Evolutionary conservation across 1,284 basidiomycete genomes (phyloP).

Genomic region (Apiotrichum akiyoshidainum): DNA sequence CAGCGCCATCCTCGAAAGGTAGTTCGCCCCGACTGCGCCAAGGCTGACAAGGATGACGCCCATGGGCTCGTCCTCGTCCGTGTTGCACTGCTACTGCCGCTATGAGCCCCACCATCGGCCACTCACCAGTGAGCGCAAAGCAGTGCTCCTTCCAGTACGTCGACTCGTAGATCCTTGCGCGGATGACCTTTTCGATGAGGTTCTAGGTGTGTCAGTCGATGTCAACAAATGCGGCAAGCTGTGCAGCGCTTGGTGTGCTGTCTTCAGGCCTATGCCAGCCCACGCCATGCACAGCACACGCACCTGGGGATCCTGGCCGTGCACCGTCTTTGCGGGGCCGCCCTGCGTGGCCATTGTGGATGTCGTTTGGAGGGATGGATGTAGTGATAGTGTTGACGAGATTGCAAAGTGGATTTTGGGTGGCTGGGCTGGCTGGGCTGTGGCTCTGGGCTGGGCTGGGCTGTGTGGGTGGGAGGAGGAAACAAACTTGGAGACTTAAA

Average conservation of each 20-base stretch:
- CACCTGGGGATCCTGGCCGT: constrained; percentile 91
- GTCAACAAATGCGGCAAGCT: no score
- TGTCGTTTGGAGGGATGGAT: neutral
- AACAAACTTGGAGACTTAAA: no score
- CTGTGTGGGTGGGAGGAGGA: no score
- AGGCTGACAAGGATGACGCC: no score
- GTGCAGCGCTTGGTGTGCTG: no score
- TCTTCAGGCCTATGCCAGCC: no score
- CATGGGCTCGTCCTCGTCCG: neutral
- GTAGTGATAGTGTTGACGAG: neutral
- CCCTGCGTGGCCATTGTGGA: constrained; percentile 13
- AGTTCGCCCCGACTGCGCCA: no score
- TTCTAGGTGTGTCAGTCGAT: constrained; percentile 57
- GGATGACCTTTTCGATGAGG: constrained; percentile 93
- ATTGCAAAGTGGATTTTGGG: neutral
- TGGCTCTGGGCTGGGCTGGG: no score
- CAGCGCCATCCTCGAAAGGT: no score
- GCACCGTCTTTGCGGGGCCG: constrained; percentile 57
- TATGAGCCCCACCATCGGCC: no score
- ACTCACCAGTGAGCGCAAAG: constrained; percentile 79
- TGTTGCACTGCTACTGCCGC: no score
- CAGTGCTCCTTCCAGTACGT: constrained; percentile 96
- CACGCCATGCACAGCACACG: no score
- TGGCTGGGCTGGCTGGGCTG: neutral
- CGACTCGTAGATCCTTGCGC: constrained; percentile 93